phyloP scores from a whole-genome alignment of 1,139 yeast species.

The Kodamaea plutei region DNA sequence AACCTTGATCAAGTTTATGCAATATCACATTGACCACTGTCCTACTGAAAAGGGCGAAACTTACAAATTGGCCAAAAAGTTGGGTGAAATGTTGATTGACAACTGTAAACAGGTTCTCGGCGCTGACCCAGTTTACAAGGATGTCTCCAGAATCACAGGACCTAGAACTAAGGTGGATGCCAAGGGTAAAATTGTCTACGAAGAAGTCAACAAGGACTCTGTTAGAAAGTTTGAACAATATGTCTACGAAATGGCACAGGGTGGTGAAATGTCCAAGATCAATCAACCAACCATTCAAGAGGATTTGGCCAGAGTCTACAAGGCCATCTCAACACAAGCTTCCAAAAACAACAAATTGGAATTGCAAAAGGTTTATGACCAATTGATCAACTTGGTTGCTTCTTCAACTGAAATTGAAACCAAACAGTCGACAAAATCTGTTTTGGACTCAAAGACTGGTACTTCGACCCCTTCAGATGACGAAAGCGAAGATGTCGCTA shows the following conservation, averaged over 20 bases:
- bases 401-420: slow-evolving; percentile 62
- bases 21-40: slow-evolving; percentile 90
- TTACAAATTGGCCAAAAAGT: slow-evolving; percentile 80
- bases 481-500: slow-evolving; percentile 44
- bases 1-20: slow-evolving; percentile 91
- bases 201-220: slow-evolving; percentile 82
- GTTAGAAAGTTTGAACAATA: slow-evolving; percentile 95
- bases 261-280: slow-evolving; percentile 76
- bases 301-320: slow-evolving; percentile 80
- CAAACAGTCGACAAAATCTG: slow-evolving; percentile 40
- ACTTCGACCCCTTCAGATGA: slow-evolving; percentile 46
- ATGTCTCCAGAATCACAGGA: slow-evolving; percentile 89
- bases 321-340: slow-evolving; percentile 72
- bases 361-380: slow-evolving; percentile 75
- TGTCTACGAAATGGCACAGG: slow-evolving; percentile 94
- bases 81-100: slow-evolving; percentile 91
- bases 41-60: slow-evolving; percentile 87
- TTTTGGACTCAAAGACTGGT: slow-evolving; percentile 33
- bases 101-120: slow-evolving; percentile 87
- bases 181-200: slow-evolving; percentile 81
- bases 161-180: slow-evolving; percentile 87
- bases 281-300: slow-evolving; percentile 73
- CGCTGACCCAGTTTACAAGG: slow-evolving; percentile 88
- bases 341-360: slow-evolving; percentile 64
- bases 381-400: slow-evolving; percentile 70